Base-by-base conservation (phyloP, 148 eudicot species). In the Drosera capensis region DNA sequence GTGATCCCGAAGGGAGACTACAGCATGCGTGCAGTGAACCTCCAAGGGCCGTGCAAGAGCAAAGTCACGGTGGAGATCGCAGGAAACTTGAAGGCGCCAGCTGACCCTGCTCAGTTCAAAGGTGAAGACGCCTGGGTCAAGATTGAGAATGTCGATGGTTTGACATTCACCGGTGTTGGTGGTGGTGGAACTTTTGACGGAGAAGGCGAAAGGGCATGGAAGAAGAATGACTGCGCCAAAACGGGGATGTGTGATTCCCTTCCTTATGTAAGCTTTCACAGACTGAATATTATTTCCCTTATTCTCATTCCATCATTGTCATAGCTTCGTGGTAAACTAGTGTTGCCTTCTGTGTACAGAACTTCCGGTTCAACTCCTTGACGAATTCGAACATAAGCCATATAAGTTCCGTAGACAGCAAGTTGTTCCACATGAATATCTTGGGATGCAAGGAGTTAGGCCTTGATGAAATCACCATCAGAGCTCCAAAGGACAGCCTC, bases 11-110 rank as follows among this genome's bases (percentile, higher is more conserved):
- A 14, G 44, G 94, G 81, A 14, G 13, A 28, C 5, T 84, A 56
- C 47, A 0, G 1, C 0, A 21, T 71, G 43, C 47, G 29, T 0
- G 46, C 58, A 0, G 52, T 72, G 26, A 60, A 17, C 16, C 14
- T 85, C 41, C 21, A n/a, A 16, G 95, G 92, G 1, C 82, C 90
- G 3, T 71, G 78, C 67, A 75, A 66, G 56, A 67, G 69, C 15
- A 58, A 51, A 2, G 16, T 74, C 3, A 57, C 55, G 15, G 20
- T 79, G 16, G 53, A 65, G 46, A 25, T 75, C 1, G 5, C 39
- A 20, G 95, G 86, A 20, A 86, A 71, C 23, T 25, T 80, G 43
- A 62, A 51, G 54, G 95, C 86, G 28, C 67, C 75, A 5, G 50
- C 66, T 2, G 56, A 70, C 31, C 63, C 64, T 0, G 49, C 20